These are phyloP conservation scores for Suhomyces wounanorum DNA, from an alignment of 1,139 yeast species.

Conservation along the genomic window DNA sequence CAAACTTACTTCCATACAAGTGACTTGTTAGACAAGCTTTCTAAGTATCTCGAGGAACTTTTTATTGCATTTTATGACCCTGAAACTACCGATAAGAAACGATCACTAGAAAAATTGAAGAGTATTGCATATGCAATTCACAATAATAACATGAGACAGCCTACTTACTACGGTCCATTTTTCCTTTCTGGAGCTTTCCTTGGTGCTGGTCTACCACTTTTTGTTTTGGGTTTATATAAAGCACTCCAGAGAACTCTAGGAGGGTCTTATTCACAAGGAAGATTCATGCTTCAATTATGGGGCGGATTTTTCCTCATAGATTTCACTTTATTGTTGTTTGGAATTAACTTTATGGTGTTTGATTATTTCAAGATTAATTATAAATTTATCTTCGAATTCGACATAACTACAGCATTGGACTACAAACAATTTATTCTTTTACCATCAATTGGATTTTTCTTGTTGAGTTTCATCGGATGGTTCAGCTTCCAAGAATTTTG, in stretches of 20 bases:
- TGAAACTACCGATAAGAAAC: conserved; percentile 65
- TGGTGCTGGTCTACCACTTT: conserved; percentile 72
- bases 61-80: conserved; percentile 67
- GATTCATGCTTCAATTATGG: conserved; percentile 79
- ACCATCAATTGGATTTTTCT: conserved; percentile 59
- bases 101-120: conserved; percentile 71
- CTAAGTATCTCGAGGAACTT: conserved; percentile 64
- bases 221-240: conserved; percentile 50
- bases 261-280: conserved; percentile 51
- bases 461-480: conserved; percentile 67
- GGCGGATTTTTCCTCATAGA: conserved; percentile 79
- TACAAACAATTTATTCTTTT: conserved; percentile 63
- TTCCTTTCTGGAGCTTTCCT: conserved; percentile 64
- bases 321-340: conserved; percentile 62
- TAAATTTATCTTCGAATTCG: conserved; percentile 88
- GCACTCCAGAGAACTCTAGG: conserved; percentile 48
- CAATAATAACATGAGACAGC: conserved; percentile 30
- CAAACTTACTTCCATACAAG: conserved; percentile 61
- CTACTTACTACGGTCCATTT: conserved; percentile 43
- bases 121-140: conserved; percentile 47
- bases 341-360: conserved; percentile 74
- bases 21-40: conserved; percentile 64
- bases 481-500: conserved; percentile 73
- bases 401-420: conserved; percentile 68
- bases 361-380: conserved; percentile 76